phyloP scores from a whole-genome alignment of 2,329 filamentous ascomycete genomes.

The Fusarium torulosum region DNA sequence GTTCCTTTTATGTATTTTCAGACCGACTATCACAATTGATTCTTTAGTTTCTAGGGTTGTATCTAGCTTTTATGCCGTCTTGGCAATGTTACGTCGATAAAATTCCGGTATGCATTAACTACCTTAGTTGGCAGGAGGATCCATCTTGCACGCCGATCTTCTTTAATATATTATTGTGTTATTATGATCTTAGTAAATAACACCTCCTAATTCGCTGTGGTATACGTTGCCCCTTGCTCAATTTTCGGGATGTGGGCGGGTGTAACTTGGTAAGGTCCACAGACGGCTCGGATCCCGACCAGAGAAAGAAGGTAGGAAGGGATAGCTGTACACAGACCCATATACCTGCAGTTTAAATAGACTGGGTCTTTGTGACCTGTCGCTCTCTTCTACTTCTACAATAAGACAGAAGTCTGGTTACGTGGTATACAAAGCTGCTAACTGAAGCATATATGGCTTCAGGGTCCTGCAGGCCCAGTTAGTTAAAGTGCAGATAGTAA shows the following conservation, averaged over 20 bases:
- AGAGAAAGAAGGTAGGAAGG: slow-evolving; percentile 2
- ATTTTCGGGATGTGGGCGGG: slow-evolving; percentile 14
- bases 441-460: too few species aligned
- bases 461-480: too few species aligned
- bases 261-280: not conserved
- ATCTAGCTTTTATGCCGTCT: not conserved
- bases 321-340: too few species aligned
- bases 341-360: not conserved
- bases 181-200: slow-evolving; percentile 3
- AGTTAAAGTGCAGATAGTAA: too few species aligned
- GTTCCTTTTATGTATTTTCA: slow-evolving; percentile 1
- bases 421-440: too few species aligned
- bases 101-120: slow-evolving; percentile 1
- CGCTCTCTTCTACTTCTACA: too few species aligned
- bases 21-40: not conserved
- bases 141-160: not conserved
- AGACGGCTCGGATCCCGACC: not conserved
- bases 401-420: too few species aligned
- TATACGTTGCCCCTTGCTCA: not conserved
- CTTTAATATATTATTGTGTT: not conserved
- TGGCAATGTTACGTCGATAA: slow-evolving; percentile 15
- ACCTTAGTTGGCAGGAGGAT: not conserved
- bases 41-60: not conserved
- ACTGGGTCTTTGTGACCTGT: too few species aligned
- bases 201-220: not conserved